Conservation (phyloP, 2,329 filamentous ascomycete genomes). For the Aspergillus luchuensis region DNA sequence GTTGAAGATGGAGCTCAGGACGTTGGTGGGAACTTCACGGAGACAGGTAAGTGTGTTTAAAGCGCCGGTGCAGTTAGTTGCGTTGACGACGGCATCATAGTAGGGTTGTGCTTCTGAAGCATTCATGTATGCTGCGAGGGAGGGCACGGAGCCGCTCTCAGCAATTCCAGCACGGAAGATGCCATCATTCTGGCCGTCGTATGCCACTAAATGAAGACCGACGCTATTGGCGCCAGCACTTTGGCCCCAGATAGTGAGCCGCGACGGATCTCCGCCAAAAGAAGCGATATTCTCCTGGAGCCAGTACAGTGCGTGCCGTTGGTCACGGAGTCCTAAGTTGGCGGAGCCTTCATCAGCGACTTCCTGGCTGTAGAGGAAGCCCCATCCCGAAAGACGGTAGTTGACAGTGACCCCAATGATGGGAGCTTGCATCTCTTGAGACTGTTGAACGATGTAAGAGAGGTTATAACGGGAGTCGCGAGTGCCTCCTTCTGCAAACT, state of each 20-base stretch:
- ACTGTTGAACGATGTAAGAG: constrained; percentile 58
- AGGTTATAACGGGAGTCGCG: constrained; percentile 54
- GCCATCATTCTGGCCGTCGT: constrained; percentile 23
- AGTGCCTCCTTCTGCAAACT: constrained; percentile 49
- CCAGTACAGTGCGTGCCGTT: constrained; percentile 25
- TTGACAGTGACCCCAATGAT: constrained; percentile 56
- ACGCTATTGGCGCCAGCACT: constrained; percentile 21
- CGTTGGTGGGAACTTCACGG: constrained; percentile 2
- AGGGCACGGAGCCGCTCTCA: constrained; percentile 16
- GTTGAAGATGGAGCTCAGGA: constrained; percentile 11
- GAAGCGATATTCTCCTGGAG: constrained; percentile 21
- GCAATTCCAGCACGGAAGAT: constrained; percentile 27
- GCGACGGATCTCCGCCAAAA: constrained; percentile 17
- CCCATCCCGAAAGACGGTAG: constrained; percentile 54
- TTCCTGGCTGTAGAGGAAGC: constrained; percentile 50
- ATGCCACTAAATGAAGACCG: constrained; percentile 23
- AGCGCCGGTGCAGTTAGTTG: constrained; percentile 9
- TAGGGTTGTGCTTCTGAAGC: constrained; percentile 7
- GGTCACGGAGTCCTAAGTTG: constrained; percentile 38
- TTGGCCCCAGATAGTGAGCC: constrained; percentile 22
- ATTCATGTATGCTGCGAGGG: not conserved
- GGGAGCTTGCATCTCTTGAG: constrained; percentile 51
- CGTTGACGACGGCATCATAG: constrained; percentile 13
- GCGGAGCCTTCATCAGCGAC: constrained; percentile 26
- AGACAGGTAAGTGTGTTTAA: constrained; percentile 12